Percentiles rank a stretch among this genome's conserved stretches.
phyloP scores from a whole-genome alignment of 441 rosid genomes.

The Raphanus hybrid region DNA sequence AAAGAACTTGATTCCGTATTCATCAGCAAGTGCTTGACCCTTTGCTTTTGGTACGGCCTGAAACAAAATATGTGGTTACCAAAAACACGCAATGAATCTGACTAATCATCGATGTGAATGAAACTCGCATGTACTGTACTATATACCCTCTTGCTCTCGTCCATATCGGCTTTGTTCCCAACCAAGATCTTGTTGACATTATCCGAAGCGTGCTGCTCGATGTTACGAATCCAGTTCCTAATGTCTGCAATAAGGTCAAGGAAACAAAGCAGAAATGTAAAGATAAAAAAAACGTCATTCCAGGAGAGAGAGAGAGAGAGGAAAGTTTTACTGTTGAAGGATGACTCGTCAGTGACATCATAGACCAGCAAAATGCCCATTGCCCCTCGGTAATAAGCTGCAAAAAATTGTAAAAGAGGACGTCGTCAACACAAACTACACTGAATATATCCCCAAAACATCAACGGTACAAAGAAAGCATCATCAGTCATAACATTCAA shows the following conservation, averaged over 20 bases:
- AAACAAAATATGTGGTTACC: not conserved
- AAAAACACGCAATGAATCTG: constrained; percentile 1
- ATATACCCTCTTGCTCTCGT: constrained; percentile 56
- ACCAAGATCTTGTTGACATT: constrained; percentile 78
- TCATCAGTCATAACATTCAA: not conserved
- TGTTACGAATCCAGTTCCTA: constrained; percentile 81
- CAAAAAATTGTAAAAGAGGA: no score
- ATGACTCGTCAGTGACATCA: constrained; percentile 81
- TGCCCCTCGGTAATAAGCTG: no score
- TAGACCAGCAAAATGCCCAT: constrained; percentile 64
- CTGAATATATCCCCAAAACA: not conserved
- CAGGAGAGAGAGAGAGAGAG: not conserved
- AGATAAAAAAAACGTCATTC: not conserved
- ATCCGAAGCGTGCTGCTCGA: constrained; percentile 80
- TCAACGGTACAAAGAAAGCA: no score
- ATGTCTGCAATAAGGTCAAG: constrained; percentile 52
- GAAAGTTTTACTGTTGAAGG: constrained; percentile 66
- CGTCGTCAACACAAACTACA: not conserved
- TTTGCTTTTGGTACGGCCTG: constrained; percentile 73
- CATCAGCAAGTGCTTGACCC: constrained; percentile 89
- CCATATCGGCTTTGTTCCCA: constrained; percentile 74
- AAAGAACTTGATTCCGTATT: constrained; percentile 81
- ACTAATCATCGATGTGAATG: not conserved
- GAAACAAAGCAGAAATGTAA: constrained; percentile 10
- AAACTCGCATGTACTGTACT: not conserved